Evolutionary conservation across 2,329 filamentous ascomycete species (phyloP).

Genomic region (Aspergillus luchuensis): DNA sequence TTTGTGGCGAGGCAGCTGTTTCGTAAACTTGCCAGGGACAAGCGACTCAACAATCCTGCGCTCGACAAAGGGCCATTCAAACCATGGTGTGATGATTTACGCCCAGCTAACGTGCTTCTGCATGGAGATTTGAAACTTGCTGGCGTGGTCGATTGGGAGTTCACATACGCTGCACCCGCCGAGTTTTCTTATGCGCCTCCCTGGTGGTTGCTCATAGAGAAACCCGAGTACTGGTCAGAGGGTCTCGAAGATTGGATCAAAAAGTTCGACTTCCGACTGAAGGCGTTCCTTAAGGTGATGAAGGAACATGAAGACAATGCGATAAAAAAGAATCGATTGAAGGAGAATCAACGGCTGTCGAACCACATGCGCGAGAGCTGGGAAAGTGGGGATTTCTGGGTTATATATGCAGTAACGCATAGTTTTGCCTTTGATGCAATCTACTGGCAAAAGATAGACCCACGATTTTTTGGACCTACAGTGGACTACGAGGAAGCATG

Average conservation of each 20-base stretch:
- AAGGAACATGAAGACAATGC: neutral
- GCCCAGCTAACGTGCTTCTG: slow-evolving; percentile 18
- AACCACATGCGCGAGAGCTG: neutral
- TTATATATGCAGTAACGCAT: neutral
- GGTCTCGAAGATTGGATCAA: neutral
- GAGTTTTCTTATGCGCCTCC: slow-evolving; percentile 21
- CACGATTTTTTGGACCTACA: neutral
- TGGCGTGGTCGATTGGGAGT: slow-evolving; percentile 25
- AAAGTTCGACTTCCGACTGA: neutral
- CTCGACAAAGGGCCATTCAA: slow-evolving; percentile 25
- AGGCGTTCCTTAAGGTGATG: neutral
- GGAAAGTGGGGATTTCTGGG: neutral
- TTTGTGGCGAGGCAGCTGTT: slow-evolving; percentile 24
- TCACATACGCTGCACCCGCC: slow-evolving; percentile 21
- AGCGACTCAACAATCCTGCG: slow-evolving; percentile 2
- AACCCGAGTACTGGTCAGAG: neutral
- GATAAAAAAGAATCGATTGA: neutral
- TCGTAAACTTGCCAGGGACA: slow-evolving; percentile 21
- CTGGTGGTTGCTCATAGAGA: slow-evolving; percentile 18
- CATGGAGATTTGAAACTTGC: slow-evolving; percentile 12
- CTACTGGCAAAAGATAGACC: neutral
- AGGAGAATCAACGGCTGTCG: neutral
- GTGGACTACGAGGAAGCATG: too few species aligned
- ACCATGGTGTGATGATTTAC: slow-evolving; percentile 25
- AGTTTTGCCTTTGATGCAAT: neutral